Base-by-base conservation (phyloP, 1,284 basidiomycete species). In the Xerocomus tenax region DNA sequence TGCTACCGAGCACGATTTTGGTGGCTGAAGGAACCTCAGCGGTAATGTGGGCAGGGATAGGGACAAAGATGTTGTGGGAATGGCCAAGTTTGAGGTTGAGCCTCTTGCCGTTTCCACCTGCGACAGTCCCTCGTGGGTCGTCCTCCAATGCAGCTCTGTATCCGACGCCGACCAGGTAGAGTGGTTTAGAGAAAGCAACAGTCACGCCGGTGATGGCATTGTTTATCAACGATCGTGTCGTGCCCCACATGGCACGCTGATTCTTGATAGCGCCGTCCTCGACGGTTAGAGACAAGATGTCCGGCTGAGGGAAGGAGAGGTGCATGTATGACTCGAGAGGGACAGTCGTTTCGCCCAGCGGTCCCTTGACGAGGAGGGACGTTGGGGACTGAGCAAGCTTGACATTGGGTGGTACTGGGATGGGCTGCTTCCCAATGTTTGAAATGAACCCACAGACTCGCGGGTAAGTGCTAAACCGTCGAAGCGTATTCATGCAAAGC, bases 91-190 rank as follows among this genome's bases (percentile, higher is more conserved):
- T 93, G 77, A 96, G 81, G 67, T 85, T 87, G 45, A 96, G 70
- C 54, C 85, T 70, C 65, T 80, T 71, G 18, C 82, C 78, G 45
- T 71, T 79, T 45, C 76, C 75, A 18, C 79, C 81, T 48, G 78
- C 74, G 21, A 70, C 58, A 47, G 73, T 75, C 19, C 78, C 79
- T 35, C 79, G 68, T n/a, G 91, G 90, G 60, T 94, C 90, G 1
- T 80, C 75, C 71, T 98, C 95, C 49, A 98, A 69, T 2, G 81
- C 79, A 3, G 85, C 94, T 63, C 95, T 78, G 71, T 93, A 98
- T 2, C 95, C 95, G 36, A 98, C 94, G 32, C 95, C 96, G 52
- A 98, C 95, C 51, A 98, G 79, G 57, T 85, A 84, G 18, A 98
- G 68, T 12, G 88, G 82, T 8, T 90, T 76, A 0, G 76, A 78